Base-by-base conservation (phyloP, 2,329 filamentous ascomycete species). In the Monosporascus sp. region DNA sequence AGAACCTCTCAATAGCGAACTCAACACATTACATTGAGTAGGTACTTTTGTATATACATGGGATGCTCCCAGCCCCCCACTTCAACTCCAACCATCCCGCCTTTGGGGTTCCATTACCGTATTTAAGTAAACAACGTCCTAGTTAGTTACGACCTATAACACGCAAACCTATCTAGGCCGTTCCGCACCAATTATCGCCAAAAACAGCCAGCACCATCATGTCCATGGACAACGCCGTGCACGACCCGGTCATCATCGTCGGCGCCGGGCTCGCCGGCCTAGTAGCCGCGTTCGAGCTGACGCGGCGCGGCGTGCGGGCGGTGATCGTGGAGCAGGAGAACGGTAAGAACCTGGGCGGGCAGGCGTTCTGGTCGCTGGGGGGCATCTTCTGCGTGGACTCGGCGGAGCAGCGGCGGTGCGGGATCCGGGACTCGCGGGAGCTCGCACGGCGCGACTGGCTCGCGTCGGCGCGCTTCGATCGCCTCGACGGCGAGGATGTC, bases 281-380 rank as follows among this genome's bases (percentile, higher is more conserved):
- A 8, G 80, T 83, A 18, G 78, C 81, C 3, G 80, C 81, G 44
- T 81, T 75, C 58, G 81, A 84, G 68, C 75, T 84, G 6, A 70
- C 75, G 15, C 69, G 75, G 61, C 76, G 72, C 54, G 68, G 72
- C 49, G 68, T 83, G n/a, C 75, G 73, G 2, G 72, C 72, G 37
- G 54, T 83, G 48, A 66, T 84, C 43, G 50, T 85, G 49, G 82
- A 85, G 66, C 82, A 85, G 62, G 82, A 85, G 63, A 79, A 78
- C 53, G 73, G 71, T 31, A 66, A 72, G 55, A 83, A 75, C 59
- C 70, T 85, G 9, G 82, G 82, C 54, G 82, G 82, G 2, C 82
- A 85, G 65, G 82, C 82, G 6, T 84, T 84, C 63, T 85, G 81
- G 80, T 85, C 82, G 3, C 75, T 85, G 1, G 82, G 82, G 37